These are phyloP conservation scores for Knoxdaviesia proteae DNA, from an alignment of 2,329 filamentous ascomycete genomes.

Conservation along the genomic window DNA sequence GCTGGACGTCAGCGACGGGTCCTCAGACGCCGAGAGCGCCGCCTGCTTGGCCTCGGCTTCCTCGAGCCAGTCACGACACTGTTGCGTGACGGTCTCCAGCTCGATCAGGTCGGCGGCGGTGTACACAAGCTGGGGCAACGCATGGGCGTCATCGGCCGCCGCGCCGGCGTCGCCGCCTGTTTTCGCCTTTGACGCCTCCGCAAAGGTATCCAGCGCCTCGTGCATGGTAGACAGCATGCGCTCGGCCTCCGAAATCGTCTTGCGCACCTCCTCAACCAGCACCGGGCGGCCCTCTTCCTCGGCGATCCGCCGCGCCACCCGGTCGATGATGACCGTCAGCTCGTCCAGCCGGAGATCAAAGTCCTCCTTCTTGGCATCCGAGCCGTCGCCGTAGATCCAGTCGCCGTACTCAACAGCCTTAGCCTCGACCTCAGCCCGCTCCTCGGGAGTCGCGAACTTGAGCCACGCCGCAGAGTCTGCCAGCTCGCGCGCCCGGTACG, in stretches of 20 bases:
- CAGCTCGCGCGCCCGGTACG: constrained; percentile 71
- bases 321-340: constrained; percentile 57
- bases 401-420: constrained; percentile 53
- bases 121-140: constrained; percentile 31
- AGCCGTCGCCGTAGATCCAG: constrained; percentile 79
- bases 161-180: constrained; percentile 42
- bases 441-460: constrained; percentile 44
- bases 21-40: constrained; percentile 45
- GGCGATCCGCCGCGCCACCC: constrained; percentile 53
- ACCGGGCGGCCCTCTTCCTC: constrained; percentile 54
- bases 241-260: constrained; percentile 49
- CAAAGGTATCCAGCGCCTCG: constrained; percentile 37
- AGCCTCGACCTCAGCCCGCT: constrained; percentile 45
- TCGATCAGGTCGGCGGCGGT: constrained; percentile 48
- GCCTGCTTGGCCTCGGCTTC: constrained; percentile 51
- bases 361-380: constrained; percentile 51
- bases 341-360: constrained; percentile 58
- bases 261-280: constrained; percentile 43
- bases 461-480: constrained; percentile 60
- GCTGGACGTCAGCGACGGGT: constrained; percentile 53
- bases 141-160: constrained; percentile 50
- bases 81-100: constrained; percentile 40
- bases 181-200: constrained; percentile 19
- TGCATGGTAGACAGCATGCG: constrained; percentile 51
- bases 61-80: constrained; percentile 52